phyloP scores from a whole-genome alignment of 2,329 filamentous ascomycete genomes.

The Penicillium italicum region DNA sequence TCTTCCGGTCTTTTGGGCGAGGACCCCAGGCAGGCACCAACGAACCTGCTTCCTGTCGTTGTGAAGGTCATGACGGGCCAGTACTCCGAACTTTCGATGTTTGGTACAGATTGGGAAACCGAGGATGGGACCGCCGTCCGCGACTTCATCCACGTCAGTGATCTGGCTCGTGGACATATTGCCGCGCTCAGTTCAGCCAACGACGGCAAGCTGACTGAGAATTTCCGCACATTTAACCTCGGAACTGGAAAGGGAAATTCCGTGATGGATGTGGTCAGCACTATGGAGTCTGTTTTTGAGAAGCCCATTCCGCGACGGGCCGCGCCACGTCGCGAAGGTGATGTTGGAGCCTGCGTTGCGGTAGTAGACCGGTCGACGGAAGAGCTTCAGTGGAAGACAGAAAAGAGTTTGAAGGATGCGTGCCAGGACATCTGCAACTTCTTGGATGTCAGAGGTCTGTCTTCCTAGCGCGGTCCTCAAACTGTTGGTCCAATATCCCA shows the following conservation, averaged over 20 bases:
- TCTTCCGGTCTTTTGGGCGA: conserved; percentile 62
- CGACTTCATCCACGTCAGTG: conserved; percentile 66
- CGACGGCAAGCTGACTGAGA: conserved; percentile 33
- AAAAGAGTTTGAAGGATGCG: conserved; percentile 38
- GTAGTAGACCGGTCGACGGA: conserved; percentile 42
- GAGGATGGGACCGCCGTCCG: conserved; percentile 63
- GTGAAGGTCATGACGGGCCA: conserved; percentile 58
- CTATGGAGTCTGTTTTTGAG: conserved; percentile 40
- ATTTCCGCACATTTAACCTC: conserved; percentile 44
- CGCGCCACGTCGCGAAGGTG: conserved; percentile 35
- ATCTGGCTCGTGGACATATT: conserved; percentile 61
- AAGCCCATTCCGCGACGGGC: conserved; percentile 32
- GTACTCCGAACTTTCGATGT: conserved; percentile 55
- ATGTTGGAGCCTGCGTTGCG: conserved; percentile 41
- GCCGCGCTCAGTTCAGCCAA: conserved; percentile 51
- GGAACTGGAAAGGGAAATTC: conserved; percentile 40
- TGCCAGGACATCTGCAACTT: conserved; percentile 40
- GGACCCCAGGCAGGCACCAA: conserved; percentile 59
- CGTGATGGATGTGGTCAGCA: conserved; percentile 37
- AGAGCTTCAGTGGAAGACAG: conserved; percentile 51
- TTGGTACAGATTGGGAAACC: conserved; percentile 63
- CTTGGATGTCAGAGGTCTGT: conserved; percentile 32
- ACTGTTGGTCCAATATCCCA: not conserved
- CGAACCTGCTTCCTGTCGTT: conserved; percentile 63
- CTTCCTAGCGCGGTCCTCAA: conserved; percentile 14